A percentile compares a stretch with the other conserved stretches of the same genome.
Evolutionary conservation across 306 rosid species (phyloP).

Genomic region (Glycine soja): DNA sequence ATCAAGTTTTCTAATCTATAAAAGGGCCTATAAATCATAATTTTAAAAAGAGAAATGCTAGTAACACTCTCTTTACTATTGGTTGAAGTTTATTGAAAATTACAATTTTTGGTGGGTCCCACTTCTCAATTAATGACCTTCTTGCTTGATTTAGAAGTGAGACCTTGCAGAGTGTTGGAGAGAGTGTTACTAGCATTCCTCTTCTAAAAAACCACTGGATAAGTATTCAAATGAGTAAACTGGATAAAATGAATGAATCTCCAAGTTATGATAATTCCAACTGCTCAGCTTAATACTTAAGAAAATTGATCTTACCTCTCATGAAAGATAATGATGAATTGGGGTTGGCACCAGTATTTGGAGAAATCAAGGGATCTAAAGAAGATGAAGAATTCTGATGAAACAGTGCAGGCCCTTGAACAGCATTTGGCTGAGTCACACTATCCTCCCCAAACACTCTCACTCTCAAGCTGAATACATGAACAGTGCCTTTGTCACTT

Average conservation of each 20-base stretch:
- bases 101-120: no score
- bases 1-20: constrained; percentile 21
- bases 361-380: constrained; percentile 77
- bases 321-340: constrained; percentile 88
- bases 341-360: constrained; percentile 80
- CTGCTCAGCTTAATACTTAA: constrained; percentile 16
- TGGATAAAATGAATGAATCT: constrained; percentile 29
- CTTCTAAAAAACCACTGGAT: not conserved
- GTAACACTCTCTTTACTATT: no score
- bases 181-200: no score
- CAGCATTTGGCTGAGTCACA: constrained; percentile 48
- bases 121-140: no score
- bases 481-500: constrained; percentile 96
- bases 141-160: no score
- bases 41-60: no score
- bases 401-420: constrained; percentile 63
- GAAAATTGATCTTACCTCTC: constrained; percentile 69
- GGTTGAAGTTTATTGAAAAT: no score
- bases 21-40: not conserved
- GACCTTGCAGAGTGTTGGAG: no score
- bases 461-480: constrained; percentile 86
- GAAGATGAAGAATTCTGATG: constrained; percentile 83
- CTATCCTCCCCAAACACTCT: constrained; percentile 77
- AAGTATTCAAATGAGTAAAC: constrained; percentile 25
- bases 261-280: constrained; percentile 36